Conservation (phyloP, 1,284 basidiomycete species). For the Cryptococcus amylolentus region DNA sequence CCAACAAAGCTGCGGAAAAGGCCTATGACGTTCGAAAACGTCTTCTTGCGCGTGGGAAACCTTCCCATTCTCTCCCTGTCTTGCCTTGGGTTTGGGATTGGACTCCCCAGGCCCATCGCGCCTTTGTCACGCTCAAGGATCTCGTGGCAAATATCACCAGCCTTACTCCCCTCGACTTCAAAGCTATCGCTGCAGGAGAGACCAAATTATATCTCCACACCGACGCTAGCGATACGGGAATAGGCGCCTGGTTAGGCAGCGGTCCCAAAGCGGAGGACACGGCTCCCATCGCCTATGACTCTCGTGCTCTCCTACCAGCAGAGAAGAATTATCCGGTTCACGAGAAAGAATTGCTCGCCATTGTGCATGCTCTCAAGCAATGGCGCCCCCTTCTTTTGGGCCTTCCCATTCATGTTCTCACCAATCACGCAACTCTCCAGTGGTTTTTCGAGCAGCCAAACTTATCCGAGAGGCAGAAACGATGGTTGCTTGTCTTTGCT, state of each 20-base stretch:
- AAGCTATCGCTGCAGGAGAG: neutral
- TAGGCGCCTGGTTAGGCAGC: neutral
- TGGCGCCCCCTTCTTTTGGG: neutral
- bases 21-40: neutral
- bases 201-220: neutral
- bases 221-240: neutral
- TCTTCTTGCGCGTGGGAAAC: too few relatives aligned
- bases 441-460: neutral
- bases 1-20: neutral
- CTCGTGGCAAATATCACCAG: neutral
- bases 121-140: neutral
- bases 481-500: neutral
- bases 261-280: neutral
- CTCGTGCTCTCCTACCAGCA: neutral
- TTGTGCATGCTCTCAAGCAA: neutral
- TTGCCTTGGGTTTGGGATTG: neutral
- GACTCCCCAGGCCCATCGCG: neutral
- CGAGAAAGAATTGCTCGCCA: neutral
- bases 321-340: neutral
- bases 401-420: neutral
- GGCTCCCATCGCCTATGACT: neutral
- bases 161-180: neutral
- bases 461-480: neutral
- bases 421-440: neutral
- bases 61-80: too few relatives aligned